Conservation (phyloP, 2,329 filamentous ascomycete genomes). For the Calonectria pauciramosa region DNA sequence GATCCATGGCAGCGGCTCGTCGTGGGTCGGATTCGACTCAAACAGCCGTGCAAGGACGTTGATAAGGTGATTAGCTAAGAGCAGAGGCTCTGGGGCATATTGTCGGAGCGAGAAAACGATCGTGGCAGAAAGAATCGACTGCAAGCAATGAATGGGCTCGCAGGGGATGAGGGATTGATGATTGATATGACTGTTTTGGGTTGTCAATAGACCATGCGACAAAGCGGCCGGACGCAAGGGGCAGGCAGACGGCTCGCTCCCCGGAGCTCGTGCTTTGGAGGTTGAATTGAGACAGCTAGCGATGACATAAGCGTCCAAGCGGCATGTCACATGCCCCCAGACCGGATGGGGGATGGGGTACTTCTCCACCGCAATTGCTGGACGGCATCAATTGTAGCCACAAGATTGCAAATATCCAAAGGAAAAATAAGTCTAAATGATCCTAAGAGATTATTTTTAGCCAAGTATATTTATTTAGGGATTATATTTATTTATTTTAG, state of each 20-base stretch:
- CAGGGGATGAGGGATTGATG: conserved; percentile 12
- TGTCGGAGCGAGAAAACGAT: conserved; percentile 31
- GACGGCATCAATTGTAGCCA: too few relatives aligned
- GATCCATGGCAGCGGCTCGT: conserved; percentile 31
- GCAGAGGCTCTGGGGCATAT: conserved; percentile 36
- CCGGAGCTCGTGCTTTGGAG: conserved; percentile 33
- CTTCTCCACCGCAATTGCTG: too few relatives aligned
- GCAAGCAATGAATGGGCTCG: conserved; percentile 6
- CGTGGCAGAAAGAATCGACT: conserved; percentile 25
- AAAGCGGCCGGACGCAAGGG: conserved; percentile 19
- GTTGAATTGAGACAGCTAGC: conserved; percentile 32
- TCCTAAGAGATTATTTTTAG: too few relatives aligned
- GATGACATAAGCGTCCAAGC: conserved; percentile 42
- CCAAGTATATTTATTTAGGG: too few relatives aligned
- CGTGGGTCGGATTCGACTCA: neutral
- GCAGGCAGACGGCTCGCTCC: neutral
- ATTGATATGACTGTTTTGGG: conserved; percentile 37
- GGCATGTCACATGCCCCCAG: conserved; percentile 11
- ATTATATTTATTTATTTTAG: too few relatives aligned
- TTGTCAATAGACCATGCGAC: conserved; percentile 38
- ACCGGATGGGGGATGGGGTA: neutral
- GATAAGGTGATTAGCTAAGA: conserved; percentile 16
- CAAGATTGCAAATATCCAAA: too few relatives aligned
- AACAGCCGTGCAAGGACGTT: conserved; percentile 21
- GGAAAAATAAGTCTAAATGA: too few relatives aligned